These are phyloP conservation scores for Closterium sp. DNA, from an alignment of 139 green algal genomes.

Conservation along the genomic window DNA sequence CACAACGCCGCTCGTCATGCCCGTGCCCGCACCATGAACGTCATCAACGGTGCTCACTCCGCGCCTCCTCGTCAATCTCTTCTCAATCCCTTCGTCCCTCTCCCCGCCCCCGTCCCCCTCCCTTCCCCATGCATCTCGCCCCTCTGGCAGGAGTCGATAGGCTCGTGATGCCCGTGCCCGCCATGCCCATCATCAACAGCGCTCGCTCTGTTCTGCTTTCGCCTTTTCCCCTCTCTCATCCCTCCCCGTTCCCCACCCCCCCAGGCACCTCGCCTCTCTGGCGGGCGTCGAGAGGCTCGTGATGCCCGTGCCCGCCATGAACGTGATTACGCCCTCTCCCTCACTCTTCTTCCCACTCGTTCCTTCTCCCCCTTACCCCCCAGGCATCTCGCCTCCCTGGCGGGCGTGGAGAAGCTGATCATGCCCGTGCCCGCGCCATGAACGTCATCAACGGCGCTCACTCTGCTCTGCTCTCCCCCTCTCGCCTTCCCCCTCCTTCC, in stretches of 20 bases:
- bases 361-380: too few relatives aligned
- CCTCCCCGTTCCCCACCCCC: conserved; percentile 14
- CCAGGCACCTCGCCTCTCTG: conserved; percentile 72
- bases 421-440: conserved; percentile 96
- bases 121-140: conserved; percentile 62
- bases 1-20: conserved; percentile 90
- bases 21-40: conserved; percentile 97
- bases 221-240: too few relatives aligned
- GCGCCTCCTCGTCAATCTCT: background rate
- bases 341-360: too few relatives aligned
- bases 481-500: background rate
- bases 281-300: conserved; percentile 91
- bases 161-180: conserved; percentile 93
- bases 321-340: conserved; percentile 84
- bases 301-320: conserved; percentile 97
- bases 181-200: conserved; percentile 96
- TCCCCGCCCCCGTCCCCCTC: background rate
- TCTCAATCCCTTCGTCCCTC: conserved; percentile 86
- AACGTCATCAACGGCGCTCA: conserved; percentile 98
- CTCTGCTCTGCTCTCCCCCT: background rate
- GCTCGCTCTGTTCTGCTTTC: too few relatives aligned
- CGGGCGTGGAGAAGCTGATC: conserved; percentile 89
- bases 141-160: conserved; percentile 90
- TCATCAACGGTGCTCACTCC: conserved; percentile 83
- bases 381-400: conserved; percentile 71